Percentiles rank a stretch among this genome's conserved stretches.
phyloP scores from a whole-genome alignment of 2,329 filamentous ascomycete genomes.

The Trichoderma simmonsii region DNA sequence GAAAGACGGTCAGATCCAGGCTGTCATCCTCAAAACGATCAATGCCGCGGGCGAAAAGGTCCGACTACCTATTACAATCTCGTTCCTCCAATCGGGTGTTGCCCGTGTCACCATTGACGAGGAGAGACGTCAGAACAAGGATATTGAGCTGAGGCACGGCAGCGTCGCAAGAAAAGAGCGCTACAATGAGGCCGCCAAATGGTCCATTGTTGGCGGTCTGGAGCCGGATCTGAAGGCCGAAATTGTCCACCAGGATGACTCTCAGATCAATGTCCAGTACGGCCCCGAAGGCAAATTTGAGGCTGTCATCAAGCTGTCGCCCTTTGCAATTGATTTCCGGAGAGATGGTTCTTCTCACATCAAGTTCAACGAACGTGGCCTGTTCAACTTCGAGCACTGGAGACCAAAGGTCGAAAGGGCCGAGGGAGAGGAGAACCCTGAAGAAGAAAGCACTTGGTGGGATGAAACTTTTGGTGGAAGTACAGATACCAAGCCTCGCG shows the following conservation, averaged over 20 bases:
- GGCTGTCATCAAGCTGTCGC: slow-evolving; percentile 77
- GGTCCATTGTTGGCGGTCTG: slow-evolving; percentile 80
- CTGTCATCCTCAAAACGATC: slow-evolving; percentile 76
- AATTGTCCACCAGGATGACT: slow-evolving; percentile 61
- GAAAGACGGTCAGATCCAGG: slow-evolving; percentile 75
- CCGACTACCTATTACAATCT: slow-evolving; percentile 76
- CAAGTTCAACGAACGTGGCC: slow-evolving; percentile 83
- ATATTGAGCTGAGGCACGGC: slow-evolving; percentile 81
- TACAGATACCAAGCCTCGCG: slow-evolving; percentile 91
- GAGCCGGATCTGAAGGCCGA: slow-evolving; percentile 69
- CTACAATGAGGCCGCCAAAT: slow-evolving; percentile 87
- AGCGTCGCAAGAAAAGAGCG: slow-evolving; percentile 85
- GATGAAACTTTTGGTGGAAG: slow-evolving; percentile 94
- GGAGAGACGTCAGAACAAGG: slow-evolving; percentile 81
- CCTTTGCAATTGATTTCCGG: slow-evolving; percentile 83
- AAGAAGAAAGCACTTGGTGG: slow-evolving; percentile 86
- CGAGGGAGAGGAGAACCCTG: slow-evolving; percentile 53
- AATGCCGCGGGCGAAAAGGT: slow-evolving; percentile 62
- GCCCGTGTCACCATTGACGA: slow-evolving; percentile 89
- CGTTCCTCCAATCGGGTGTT: slow-evolving; percentile 85
- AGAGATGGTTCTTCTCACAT: slow-evolving; percentile 78
- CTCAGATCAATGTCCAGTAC: slow-evolving; percentile 73
- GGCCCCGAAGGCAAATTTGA: slow-evolving; percentile 74
- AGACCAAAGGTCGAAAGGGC: slow-evolving; percentile 72
- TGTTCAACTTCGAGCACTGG: slow-evolving; percentile 96